phyloP scores from a whole-genome alignment of 768 basidiomycete species.

The Russula abietina region DNA sequence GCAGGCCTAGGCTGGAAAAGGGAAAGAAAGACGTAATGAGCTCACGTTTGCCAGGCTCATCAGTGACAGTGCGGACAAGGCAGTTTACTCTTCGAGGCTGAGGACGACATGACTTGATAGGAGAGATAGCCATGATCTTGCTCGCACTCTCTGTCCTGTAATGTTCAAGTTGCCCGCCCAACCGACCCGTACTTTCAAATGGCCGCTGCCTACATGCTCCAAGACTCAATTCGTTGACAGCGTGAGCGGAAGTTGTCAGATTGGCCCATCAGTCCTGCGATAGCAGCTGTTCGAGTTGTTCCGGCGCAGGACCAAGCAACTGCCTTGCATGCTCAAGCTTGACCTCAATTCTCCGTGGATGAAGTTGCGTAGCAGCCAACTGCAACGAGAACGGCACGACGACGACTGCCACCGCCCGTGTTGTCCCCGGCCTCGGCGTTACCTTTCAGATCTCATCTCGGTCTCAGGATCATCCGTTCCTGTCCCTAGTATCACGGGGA shows the following conservation, averaged over 20 bases:
- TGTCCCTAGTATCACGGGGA: slow-evolving; percentile 48
- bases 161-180: slow-evolving; percentile 64
- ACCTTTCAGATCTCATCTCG: slow-evolving; percentile 67
- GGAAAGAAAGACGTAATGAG: no score
- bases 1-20: no score
- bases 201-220: slow-evolving; percentile 79
- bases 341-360: slow-evolving; percentile 54
- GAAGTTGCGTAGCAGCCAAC: slow-evolving; percentile 56
- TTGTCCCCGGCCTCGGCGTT: slow-evolving; percentile 71
- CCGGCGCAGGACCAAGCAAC: slow-evolving; percentile 55
- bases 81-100: no score
- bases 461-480: slow-evolving; percentile 39
- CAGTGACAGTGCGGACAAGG: no score
- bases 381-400: slow-evolving; percentile 46
- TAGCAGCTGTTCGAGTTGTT: slow-evolving; percentile 71
- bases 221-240: slow-evolving; percentile 67
- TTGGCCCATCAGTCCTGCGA: no score
- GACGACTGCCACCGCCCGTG: slow-evolving; percentile 29
- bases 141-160: no score
- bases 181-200: slow-evolving; percentile 63
- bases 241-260: slow-evolving; percentile 57
- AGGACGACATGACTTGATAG: no score
- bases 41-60: no score
- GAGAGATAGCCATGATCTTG: no score
- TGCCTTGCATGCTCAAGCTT: slow-evolving; percentile 72